Base-by-base conservation (phyloP, 2,329 filamentous ascomycete genomes). In the Lomentospora prolificans region DNA sequence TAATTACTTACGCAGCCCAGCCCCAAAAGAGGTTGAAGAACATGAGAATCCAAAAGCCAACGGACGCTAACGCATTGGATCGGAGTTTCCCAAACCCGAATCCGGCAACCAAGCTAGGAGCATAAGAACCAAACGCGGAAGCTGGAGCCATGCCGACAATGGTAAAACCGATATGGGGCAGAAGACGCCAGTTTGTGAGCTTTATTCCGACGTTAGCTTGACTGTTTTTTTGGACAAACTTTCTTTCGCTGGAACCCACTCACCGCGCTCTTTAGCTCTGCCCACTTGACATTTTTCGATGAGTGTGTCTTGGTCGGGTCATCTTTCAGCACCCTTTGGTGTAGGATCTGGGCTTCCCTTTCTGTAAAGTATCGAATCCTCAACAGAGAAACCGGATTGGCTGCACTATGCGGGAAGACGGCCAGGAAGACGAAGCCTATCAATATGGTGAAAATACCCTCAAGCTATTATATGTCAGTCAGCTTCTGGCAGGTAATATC, bases 161-260 rank as follows among this genome's bases (percentile, higher is more conserved):
- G 1, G 66, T 69, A 22, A 60, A 63, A 2, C 67, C 50, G 31
- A 71, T 39, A 50, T 72, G 70, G 2, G 69, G 65, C 6, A 71
- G 57, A 4, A 72, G 62, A 24, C 58, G 64, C 69, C 67, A 70
- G 60, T 71, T 72, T 14, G 67, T 69, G 12, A 70, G 60, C 65
- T 70, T 41, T 7, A 41, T 19, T 41, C 12, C 3, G n/a, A 41
- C n/a, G 36, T 41, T 17, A 41, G 36, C n/a, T 7, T 17, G 5
- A 41, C 19, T n/a, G n/a, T n/a, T n/a, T n/a, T n/a, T n/a, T n/a
- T n/a, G n/a, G n/a, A n/a, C n/a, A n/a, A n/a, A n/a, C n/a, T n/a
- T n/a, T n/a, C n/a, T n/a, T n/a, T n/a, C n/a, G n/a, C n/a, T n/a
- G n/a, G n/a, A n/a, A n/a, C n/a, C n/a, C n/a, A 58, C 66, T 33